Base-by-base conservation (phyloP, 208 protist genomes). In the Tritrichomonas foetus region DNA sequence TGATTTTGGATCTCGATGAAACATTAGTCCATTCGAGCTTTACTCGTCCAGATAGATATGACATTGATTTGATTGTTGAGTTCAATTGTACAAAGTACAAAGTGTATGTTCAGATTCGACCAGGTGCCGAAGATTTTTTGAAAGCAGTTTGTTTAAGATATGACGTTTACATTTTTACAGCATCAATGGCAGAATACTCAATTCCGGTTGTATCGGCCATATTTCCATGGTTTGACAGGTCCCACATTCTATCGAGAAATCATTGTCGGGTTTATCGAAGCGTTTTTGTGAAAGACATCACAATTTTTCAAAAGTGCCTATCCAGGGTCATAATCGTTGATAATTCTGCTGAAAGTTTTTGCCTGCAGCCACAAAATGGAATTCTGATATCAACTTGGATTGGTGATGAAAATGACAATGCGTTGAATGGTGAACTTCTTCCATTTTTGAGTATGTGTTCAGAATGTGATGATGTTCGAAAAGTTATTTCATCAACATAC, bases 1-100 rank as follows among this genome's bases (percentile, higher is more conserved):
- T 82, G 3, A 50, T 82, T 82, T 82, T 82, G 50, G 74, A 82
- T 82, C 25, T 82, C 1, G 74, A 82, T 53, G 74, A 82, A 53
- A 82, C 74, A n/a, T 30, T 82, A 14, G 41, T 82, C 1, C 74
- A 82, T 82, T 82, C 74, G 1, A 0, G 41, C 22, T 82, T 82
- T 30, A 25, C n/a, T n/a, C n/a, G 50, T 33, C 74, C 74, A 53
- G 69, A 75, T 44, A 47, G 69, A 36, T 75, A 75, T 44, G 69
- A 75, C 69, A 20, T 47, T 44, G 33, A 75, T 47, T 47, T 75
- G 69, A 2, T 2, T 13, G 69, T 75, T 3, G 33, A 75, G 44
- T 75, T 47, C 33, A 75, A 75, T 75, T 27, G 69, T 13, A n/a
- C 16, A 13, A 11, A 5, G 16, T 75, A 75, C 20, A 75, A 27